Evolutionary conservation across 177 flowering plant species (phyloP).

Genomic region (Vitis hybrid): DNA sequence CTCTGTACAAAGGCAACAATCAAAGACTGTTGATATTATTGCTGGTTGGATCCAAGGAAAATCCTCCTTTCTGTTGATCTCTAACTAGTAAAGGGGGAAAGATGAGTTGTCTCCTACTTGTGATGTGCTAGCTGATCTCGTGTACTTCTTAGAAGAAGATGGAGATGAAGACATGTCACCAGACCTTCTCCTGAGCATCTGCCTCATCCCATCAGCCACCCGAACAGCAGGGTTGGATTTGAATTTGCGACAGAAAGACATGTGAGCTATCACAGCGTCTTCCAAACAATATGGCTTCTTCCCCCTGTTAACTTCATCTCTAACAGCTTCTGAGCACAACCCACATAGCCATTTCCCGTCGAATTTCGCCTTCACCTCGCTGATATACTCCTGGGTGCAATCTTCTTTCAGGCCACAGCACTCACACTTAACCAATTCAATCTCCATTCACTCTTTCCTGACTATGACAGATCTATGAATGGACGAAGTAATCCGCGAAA

Average conservation of each 20-base stretch:
- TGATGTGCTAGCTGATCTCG: conserved; percentile 32
- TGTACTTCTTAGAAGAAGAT: conserved; percentile 35
- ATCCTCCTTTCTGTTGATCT: background rate
- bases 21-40: conserved; percentile 19
- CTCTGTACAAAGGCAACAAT: conserved; percentile 21
- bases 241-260: conserved; percentile 80
- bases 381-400: conserved; percentile 86
- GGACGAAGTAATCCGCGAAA: background rate
- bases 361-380: conserved; percentile 64
- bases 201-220: conserved; percentile 91
- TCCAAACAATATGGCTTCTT: conserved; percentile 41
- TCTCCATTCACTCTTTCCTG: conserved; percentile 50
- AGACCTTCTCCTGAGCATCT: conserved; percentile 72
- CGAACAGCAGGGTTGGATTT: conserved; percentile 75
- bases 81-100: conserved; percentile 21
- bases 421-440: conserved; percentile 80
- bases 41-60: background rate
- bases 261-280: conserved; percentile 87
- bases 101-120: conserved; percentile 16
- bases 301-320: conserved; percentile 64
- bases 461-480: background rate
- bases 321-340: conserved; percentile 87
- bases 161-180: conserved; percentile 34
- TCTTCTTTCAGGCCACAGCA: conserved; percentile 95
- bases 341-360: conserved; percentile 96